These are phyloP conservation scores for Thalassiosira hispida DNA, from an alignment of 352 stramenopile genomes.

Conservation along the genomic window DNA sequence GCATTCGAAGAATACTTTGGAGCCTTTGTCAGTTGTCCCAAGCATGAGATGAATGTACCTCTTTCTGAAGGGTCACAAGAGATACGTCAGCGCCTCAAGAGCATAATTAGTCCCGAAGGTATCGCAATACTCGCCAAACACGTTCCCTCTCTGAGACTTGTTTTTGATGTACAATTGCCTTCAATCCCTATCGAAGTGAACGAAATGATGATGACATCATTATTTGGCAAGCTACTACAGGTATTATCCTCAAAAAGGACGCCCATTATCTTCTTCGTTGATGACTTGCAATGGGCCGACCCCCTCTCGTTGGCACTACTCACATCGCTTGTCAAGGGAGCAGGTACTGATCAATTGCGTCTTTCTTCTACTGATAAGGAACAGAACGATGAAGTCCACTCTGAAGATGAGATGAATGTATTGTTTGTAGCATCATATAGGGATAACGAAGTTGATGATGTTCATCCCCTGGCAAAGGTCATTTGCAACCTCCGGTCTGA, in stretches of 20 bases:
- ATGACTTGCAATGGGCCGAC: conserved; percentile 59
- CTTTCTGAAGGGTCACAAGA: background rate
- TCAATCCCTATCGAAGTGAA: background rate
- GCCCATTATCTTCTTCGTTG: conserved; percentile 40
- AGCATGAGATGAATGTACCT: background rate
- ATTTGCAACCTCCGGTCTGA: conserved; percentile 7
- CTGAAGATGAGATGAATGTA: conserved; percentile 8
- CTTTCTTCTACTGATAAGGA: background rate
- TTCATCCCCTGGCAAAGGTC: conserved; percentile 19
- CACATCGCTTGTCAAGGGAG: background rate
- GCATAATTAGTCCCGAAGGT: conserved; percentile 5
- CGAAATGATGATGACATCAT: background rate
- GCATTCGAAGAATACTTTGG: conserved; percentile 46
- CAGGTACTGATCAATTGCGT: background rate
- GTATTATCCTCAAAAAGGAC: conserved; percentile 2
- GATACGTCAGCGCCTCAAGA: background rate
- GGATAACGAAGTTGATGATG: conserved; percentile 42
- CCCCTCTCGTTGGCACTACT: conserved; percentile 24
- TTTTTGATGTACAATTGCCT: background rate
- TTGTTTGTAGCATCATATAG: conserved; percentile 38
- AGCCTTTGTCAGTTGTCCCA: background rate
- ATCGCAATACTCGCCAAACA: conserved; percentile 13
- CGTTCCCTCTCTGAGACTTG: conserved; percentile 11
- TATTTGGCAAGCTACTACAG: conserved; percentile 17
- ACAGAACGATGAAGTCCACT: background rate